These are phyloP conservation scores for Candida chilensis DNA, from an alignment of 805 yeast species.

Conservation along the genomic window DNA sequence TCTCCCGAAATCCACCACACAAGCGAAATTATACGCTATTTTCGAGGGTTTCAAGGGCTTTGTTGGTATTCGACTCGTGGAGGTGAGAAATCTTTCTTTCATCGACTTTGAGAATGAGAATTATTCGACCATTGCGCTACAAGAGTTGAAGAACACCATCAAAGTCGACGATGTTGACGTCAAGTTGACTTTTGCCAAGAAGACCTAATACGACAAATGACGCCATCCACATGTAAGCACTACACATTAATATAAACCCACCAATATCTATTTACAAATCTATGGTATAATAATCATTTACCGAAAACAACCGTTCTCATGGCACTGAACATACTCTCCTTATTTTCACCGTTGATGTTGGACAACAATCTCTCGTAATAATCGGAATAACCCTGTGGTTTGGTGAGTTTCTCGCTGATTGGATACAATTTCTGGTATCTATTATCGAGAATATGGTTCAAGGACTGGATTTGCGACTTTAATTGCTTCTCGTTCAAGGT, in stretches of 20 bases:
- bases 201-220: too few relatives aligned
- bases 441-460: conserved; percentile 47
- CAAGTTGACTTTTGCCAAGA: conserved; percentile 18
- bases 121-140: conserved; percentile 35
- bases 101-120: conserved; percentile 61
- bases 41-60: conserved; percentile 55
- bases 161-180: conserved; percentile 11
- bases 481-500: conserved; percentile 15
- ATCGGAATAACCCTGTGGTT: conserved; percentile 79
- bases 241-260: too few relatives aligned
- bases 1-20: conserved; percentile 35
- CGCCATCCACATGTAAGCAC: too few relatives aligned
- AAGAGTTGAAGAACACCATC: conserved; percentile 10
- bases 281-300: too few relatives aligned
- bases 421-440: conserved; percentile 57
- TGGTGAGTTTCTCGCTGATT: conserved; percentile 54
- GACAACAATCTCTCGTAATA: conserved; percentile 65
- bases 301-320: conserved; percentile 73
- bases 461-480: conserved; percentile 47
- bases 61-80: conserved; percentile 56
- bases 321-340: conserved; percentile 58
- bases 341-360: conserved; percentile 64
- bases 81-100: conserved; percentile 64
- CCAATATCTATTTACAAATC: too few relatives aligned
- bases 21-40: conserved; percentile 26